A percentile compares a stretch with the other conserved stretches of the same genome.
Conservation (phyloP, 371 early-diverging fungal genomes). For the Zancudomyces culisetae region DNA sequence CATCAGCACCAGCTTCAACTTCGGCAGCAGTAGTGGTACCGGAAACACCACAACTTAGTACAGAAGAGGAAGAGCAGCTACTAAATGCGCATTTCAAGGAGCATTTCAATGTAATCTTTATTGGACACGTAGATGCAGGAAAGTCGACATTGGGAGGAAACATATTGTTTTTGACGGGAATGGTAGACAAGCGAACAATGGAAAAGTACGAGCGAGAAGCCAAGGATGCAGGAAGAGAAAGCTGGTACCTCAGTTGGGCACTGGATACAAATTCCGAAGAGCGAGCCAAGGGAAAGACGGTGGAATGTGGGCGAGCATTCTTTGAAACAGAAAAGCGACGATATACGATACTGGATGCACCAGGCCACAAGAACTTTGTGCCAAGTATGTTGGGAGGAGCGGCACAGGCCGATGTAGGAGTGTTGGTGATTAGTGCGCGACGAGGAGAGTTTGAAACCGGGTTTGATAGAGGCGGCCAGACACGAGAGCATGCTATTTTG, state of each 20-base stretch:
- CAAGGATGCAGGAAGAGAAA: conserved; percentile 86
- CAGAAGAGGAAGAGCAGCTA: conserved; percentile 14
- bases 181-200: conserved; percentile 98
- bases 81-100: conserved; percentile 66
- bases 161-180: conserved; percentile 79
- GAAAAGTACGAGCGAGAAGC: conserved; percentile 97
- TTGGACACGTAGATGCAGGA: conserved; percentile 99
- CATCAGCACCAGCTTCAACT: background rate
- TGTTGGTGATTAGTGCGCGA: conserved; percentile 95
- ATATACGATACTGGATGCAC: conserved; percentile 95
- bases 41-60: background rate
- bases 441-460: conserved; percentile 99
- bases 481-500: conserved; percentile 94
- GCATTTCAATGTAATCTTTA: conserved; percentile 91
- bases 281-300: conserved; percentile 94
- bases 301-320: conserved; percentile 91
- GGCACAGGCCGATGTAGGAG: conserved; percentile 91
- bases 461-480: conserved; percentile 98
- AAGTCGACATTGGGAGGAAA: conserved; percentile 99
- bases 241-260: conserved; percentile 97
- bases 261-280: conserved; percentile 91
- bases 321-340: conserved; percentile 90
- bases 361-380: conserved; percentile 98
- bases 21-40: background rate
- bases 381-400: conserved; percentile 98